These are phyloP conservation scores for Bondarzewia mesenterica DNA, from an alignment of 1,284 basidiomycete genomes.

Conservation along the genomic window DNA sequence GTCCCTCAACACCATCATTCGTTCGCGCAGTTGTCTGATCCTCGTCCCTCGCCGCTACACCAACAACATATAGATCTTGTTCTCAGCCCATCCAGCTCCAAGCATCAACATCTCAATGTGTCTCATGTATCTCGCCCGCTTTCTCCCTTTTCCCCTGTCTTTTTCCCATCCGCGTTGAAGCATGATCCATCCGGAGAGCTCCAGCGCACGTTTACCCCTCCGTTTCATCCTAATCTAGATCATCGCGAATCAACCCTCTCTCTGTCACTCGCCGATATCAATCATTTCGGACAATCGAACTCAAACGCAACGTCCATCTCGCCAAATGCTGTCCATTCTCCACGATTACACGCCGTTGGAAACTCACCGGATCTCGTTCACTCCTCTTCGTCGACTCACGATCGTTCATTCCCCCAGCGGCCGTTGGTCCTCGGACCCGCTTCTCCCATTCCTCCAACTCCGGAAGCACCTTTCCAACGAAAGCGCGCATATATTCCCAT, in stretches of 20 bases:
- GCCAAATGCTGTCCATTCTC: background rate
- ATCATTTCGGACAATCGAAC: no score
- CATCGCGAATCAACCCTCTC: background rate
- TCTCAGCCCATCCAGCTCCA: background rate
- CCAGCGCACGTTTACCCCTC: constrained; percentile 1
- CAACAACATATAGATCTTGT: constrained; percentile 1
- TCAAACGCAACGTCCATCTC: no score
- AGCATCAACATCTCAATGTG: constrained; percentile 8
- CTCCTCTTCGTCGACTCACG: background rate
- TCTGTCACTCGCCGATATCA: no score
- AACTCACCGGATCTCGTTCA: background rate
- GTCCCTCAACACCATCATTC: constrained; percentile 16
- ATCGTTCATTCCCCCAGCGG: background rate
- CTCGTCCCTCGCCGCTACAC: constrained; percentile 6
- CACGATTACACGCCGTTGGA: no score
- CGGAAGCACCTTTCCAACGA: constrained; percentile 5
- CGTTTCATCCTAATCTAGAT: background rate
- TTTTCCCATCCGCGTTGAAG: background rate
- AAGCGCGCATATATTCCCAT: constrained; percentile 35
- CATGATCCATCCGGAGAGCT: background rate
- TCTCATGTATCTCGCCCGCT: constrained; percentile 10
- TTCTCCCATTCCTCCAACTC: background rate
- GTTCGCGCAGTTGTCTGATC: constrained; percentile 8
- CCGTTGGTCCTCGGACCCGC: background rate
- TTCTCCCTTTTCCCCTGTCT: constrained; percentile 11